Percentiles rank a stretch among this genome's conserved stretches.
Evolutionary conservation across 768 basidiomycete species (phyloP).

Genomic region (Neoboletus brunneissimus): DNA sequence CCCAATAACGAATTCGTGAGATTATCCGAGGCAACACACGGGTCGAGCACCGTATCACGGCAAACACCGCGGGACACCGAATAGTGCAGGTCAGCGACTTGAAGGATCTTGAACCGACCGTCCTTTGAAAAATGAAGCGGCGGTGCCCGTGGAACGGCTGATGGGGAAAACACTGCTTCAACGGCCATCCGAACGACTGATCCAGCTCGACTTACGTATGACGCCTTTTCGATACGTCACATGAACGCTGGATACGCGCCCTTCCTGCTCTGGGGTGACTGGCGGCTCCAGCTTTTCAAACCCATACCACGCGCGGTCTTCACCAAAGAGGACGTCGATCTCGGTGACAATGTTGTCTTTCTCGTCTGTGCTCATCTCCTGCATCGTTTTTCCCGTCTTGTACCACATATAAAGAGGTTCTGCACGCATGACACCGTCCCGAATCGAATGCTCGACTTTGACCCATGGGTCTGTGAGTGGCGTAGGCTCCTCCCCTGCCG

Average conservation of each 20-base stretch:
- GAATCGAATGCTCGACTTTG: conserved; percentile 58
- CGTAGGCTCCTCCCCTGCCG: conserved; percentile 50
- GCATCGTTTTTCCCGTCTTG: conserved; percentile 59
- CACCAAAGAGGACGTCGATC: conserved; percentile 86
- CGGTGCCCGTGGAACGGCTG: conserved; percentile 68
- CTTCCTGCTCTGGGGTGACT: conserved; percentile 44
- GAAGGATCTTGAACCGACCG: conserved; percentile 86
- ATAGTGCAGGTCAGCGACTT: conserved; percentile 93
- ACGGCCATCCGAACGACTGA: background rate
- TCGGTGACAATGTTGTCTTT: conserved; percentile 76
- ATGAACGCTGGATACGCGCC: conserved; percentile 51
- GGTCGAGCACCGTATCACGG: conserved; percentile 57
- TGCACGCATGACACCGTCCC: conserved; percentile 56
- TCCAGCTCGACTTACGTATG: conserved; percentile 50
- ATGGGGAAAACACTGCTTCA: background rate
- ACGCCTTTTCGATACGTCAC: conserved; percentile 70
- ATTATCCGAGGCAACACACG: conserved; percentile 68
- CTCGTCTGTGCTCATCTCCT: conserved; percentile 57
- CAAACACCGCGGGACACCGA: conserved; percentile 78
- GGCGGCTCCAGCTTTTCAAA: conserved; percentile 71
- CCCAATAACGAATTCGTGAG: conserved; percentile 73
- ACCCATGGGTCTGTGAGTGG: conserved; percentile 55
- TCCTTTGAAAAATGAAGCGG: conserved; percentile 79
- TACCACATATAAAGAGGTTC: conserved; percentile 78
- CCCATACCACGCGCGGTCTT: conserved; percentile 81